Percentiles rank a stretch among this genome's conserved stretches.
These are phyloP conservation scores for Psophocarpus tetragonolobus DNA, from an alignment of 306 rosid species.

Conservation along the genomic window DNA sequence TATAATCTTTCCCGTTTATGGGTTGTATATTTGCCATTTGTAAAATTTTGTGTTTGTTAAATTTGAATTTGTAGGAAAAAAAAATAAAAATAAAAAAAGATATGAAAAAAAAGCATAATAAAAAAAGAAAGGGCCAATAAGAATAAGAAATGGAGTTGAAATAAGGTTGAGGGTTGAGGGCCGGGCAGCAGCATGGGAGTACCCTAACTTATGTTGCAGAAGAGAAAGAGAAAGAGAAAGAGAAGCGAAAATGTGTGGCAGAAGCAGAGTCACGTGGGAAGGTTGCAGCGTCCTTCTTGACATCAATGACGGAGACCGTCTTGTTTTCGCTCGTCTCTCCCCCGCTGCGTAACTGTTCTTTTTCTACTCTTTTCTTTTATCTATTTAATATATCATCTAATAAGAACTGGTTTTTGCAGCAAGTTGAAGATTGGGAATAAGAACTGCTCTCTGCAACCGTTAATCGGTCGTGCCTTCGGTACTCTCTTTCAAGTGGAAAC, in stretches of 20 bases:
- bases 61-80: too few species aligned
- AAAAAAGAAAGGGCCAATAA: too few species aligned
- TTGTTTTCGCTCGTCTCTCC: constrained; percentile 89
- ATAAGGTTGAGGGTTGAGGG: too few species aligned
- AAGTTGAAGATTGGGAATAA: constrained; percentile 89
- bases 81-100: too few species aligned
- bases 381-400: background rate
- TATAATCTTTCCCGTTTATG: too few species aligned
- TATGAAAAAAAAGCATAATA: too few species aligned
- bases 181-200: too few species aligned
- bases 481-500: constrained; percentile 76
- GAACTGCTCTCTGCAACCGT: constrained; percentile 66
- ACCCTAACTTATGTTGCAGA: too few species aligned
- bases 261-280: constrained; percentile 62
- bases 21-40: too few species aligned
- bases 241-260: constrained; percentile 5
- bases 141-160: too few species aligned
- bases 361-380: background rate
- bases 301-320: constrained; percentile 88
- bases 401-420: constrained; percentile 38
- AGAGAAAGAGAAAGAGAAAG: too few species aligned
- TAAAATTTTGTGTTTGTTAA: too few species aligned
- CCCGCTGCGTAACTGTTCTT: constrained; percentile 60
- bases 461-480: constrained; percentile 77
- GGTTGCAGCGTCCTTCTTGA: constrained; percentile 97